Evolutionary conservation across 495 filamentous ascomycete genomes (phyloP), one percentile per base, ranked within the genome.

Genomic region (Massariosphaeria phaeospora): DNA sequence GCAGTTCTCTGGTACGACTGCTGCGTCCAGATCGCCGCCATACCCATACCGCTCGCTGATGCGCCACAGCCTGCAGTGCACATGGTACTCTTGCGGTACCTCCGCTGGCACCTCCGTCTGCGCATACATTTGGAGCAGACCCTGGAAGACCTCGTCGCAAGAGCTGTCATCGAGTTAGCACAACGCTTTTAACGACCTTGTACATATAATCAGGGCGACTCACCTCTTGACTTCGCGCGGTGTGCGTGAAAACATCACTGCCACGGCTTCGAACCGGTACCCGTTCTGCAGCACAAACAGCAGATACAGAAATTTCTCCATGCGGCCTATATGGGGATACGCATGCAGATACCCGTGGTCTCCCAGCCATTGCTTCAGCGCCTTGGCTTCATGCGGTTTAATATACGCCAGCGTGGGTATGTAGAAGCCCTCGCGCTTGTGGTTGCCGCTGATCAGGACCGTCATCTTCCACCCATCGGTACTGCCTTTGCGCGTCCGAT

Each of bases 361-460:
- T 5, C 26, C 35, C 8, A 58, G 40, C 46, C 48, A 59, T 20
- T 30, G 23, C 34, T 59, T 52, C 31, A 59, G 21, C 2, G 17
- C 30, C 18, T 26, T 34, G 2, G 48, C 26, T 34, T 59, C 48
- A 40, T 59, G 55, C 10, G 52, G 39, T 41, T 59, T 59, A n/a
- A 58, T 21, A 26, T 18, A 52, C 5, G 23, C 10, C 17, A 52
- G 40, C 27, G 23, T 15, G 15, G 55, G 55, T 2, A 35, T 18
- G 17, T 30, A 33, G 18, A 12, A 31, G 17, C 43, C 13, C 6
- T 5, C 8, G 25, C 49, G 33, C 5, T 52, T 41, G 25, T 46
- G 27, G 6, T 41, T 48, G 4, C 17, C 26, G 48, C 52, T 59
- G 33, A 59, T 52, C 11, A 15, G 39, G 0, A n/a, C 23, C 2